A percentile compares a stretch with the other conserved stretches of the same genome.
Evolutionary conservation across 1,284 basidiomycete genomes (phyloP).

Genomic region (Marasmius oreades): DNA sequence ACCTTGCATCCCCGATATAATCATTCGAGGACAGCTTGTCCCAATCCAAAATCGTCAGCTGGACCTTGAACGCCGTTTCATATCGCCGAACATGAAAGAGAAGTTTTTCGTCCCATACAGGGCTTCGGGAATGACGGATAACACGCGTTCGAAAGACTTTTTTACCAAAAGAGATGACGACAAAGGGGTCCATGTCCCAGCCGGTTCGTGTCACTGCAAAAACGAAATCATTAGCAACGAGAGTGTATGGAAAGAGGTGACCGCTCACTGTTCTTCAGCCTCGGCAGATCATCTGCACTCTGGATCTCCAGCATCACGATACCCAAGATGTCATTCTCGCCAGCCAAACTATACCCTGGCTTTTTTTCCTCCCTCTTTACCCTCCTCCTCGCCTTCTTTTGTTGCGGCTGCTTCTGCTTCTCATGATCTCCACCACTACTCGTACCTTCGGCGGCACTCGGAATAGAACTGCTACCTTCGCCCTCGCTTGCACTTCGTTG

Average conservation of each 20-base stretch:
- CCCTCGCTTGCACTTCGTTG: not conserved
- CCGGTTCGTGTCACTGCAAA: slow-evolving; percentile 73
- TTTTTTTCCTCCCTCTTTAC: slow-evolving; percentile 20
- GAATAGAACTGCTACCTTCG: not conserved
- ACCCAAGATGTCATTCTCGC: slow-evolving; percentile 79
- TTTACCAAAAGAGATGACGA: slow-evolving; percentile 93
- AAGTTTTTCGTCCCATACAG: slow-evolving; percentile 93
- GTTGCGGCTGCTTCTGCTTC: slow-evolving; percentile 1
- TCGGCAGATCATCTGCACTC: slow-evolving; percentile 80
- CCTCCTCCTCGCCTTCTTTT: slow-evolving; percentile 10
- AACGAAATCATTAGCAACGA: slow-evolving; percentile 1
- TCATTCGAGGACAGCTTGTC: slow-evolving; percentile 91
- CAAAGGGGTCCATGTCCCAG: slow-evolving; percentile 98
- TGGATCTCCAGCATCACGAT: slow-evolving; percentile 84
- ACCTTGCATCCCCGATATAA: slow-evolving; percentile 72
- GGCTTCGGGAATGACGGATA: slow-evolving; percentile 85
- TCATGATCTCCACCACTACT: not conserved
- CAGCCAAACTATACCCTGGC: slow-evolving; percentile 60
- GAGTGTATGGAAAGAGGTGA: not conserved
- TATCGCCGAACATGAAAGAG: slow-evolving; percentile 92
- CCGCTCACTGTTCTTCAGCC: slow-evolving; percentile 79
- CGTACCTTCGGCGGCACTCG: not conserved
- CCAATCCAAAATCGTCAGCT: slow-evolving; percentile 89
- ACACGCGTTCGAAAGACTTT: slow-evolving; percentile 95
- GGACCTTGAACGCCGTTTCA: slow-evolving; percentile 75